Percentiles rank a stretch among this genome's conserved stretches.
phyloP scores from a whole-genome alignment of 1,139 yeast genomes.

The Yamadazyma dushanensis region DNA sequence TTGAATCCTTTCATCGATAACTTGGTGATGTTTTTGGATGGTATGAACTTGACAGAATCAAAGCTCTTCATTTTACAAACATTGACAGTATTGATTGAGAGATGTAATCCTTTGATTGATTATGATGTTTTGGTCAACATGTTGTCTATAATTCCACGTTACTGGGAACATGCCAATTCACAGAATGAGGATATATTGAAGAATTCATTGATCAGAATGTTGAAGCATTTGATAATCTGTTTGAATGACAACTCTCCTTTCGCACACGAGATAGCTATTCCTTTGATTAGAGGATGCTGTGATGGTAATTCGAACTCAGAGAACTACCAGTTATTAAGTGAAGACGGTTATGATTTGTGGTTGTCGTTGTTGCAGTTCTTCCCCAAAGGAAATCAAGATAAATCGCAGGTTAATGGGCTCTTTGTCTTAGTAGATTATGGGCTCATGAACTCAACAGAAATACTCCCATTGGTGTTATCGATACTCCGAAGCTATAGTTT shows the following conservation, averaged over 20 bases:
- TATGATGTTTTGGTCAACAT: conserved; percentile 52
- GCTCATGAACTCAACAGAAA: conserved; percentile 68
- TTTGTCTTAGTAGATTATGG: conserved; percentile 53
- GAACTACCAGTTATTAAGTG: conserved; percentile 63
- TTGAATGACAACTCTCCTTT: conserved; percentile 58
- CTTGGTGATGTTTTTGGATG: conserved; percentile 47
- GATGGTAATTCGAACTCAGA: conserved; percentile 48
- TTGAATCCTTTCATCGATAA: conserved; percentile 52
- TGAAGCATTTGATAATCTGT: conserved; percentile 65
- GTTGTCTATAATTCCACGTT: conserved; percentile 60
- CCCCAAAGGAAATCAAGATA: conserved; percentile 24
- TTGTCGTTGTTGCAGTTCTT: conserved; percentile 60
- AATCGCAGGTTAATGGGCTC: conserved; percentile 25
- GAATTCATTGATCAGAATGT: conserved; percentile 67
- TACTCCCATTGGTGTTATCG: conserved; percentile 64
- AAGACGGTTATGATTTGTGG: conserved; percentile 92
- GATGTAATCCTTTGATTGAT: conserved; percentile 61
- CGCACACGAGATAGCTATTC: conserved; percentile 65
- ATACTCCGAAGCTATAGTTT: conserved; percentile 73
- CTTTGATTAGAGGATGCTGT: conserved; percentile 68
- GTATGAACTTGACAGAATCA: conserved; percentile 65
- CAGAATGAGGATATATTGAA: conserved; percentile 68
- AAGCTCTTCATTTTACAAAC: conserved; percentile 70
- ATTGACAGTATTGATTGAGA: conserved; percentile 62
- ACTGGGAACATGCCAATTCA: conserved; percentile 65